Base-by-base conservation (phyloP, 352 stramenopile genomes). In the Pythium dissotocum region DNA sequence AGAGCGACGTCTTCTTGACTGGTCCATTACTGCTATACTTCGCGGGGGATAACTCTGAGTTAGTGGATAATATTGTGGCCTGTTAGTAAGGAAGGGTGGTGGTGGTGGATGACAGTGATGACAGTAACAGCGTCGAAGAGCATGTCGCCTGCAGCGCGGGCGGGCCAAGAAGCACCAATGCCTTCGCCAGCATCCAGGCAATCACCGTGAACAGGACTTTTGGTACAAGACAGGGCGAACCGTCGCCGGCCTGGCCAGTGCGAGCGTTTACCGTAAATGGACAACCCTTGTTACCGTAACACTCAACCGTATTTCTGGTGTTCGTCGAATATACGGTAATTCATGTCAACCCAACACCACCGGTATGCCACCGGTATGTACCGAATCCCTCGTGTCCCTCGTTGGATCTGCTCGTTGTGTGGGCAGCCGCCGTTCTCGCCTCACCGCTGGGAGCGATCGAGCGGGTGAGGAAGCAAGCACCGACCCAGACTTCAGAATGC, bases 401-500 rank as follows among this genome's bases (percentile, higher is more conserved):
- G 55, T 61, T 61, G 24, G 21, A 61, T 5, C 38, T 46, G 8
- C 46, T 30, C 18, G 16, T 53, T 9, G 46, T 53, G 46, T 53
- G 46, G 46, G 46, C 46, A 6, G 46, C 18, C 6, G 33, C 33
- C 33, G 33, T 38, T 38, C 33, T 38, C 33, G 33, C 33, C 46
- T 21, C 46, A 54, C 46, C 46, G 46, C 46, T 16, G 30, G 30
- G 53, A 44, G 49, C 49, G 44, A 48, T 59, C 40, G 51, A 30
- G 38, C n/a, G 26, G 35, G 61, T 30, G 35, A 46, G 49, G 57
- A 38, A 36, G 38, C 46, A 26, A 26, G 35, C 46, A 44, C 13
- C n/a, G 36, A 55, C 52, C 40, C 18, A 64, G 16, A 9, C 26
- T 60, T 7, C 14, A 71, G 6, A 38, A 85, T 88, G 80, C 69